Conservation (phyloP, 768 basidiomycete species). For the Trametes villosa region DNA sequence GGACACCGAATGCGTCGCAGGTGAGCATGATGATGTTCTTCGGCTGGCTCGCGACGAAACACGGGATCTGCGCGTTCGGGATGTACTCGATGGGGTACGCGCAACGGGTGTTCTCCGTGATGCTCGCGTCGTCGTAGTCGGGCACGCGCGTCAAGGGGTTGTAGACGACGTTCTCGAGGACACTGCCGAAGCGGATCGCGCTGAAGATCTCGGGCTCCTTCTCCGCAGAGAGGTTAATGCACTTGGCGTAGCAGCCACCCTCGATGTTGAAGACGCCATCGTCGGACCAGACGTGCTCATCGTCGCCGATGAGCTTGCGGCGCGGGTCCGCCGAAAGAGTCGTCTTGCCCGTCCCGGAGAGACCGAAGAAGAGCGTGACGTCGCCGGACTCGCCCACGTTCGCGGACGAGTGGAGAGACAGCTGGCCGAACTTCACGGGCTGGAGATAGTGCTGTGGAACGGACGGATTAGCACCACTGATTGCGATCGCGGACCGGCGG, state of each 20-base stretch:
- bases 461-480: constrained; percentile 7
- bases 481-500: constrained; percentile 3
- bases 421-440: constrained; percentile 97
- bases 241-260: constrained; percentile 99
- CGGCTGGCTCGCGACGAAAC: constrained; percentile 84
- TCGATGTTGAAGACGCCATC: constrained; percentile 99
- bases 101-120: constrained; percentile 99
- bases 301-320: constrained; percentile 95
- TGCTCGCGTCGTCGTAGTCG: constrained; percentile 95
- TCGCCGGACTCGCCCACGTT: constrained; percentile 92
- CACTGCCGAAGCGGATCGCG: constrained; percentile 93
- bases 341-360: constrained; percentile 98
- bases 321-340: constrained; percentile 96
- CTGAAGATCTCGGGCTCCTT: constrained; percentile 98
- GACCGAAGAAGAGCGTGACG: constrained; percentile 98
- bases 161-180: constrained; percentile 99
- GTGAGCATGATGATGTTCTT: constrained; percentile 96
- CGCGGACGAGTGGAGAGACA: constrained; percentile 97
- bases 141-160: constrained; percentile 79
- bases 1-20: constrained; percentile 97
- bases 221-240: constrained; percentile 93
- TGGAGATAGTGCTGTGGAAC: constrained; percentile 92
- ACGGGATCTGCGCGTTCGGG: constrained; percentile 93
- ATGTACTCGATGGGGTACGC: constrained; percentile 99
- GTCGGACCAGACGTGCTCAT: constrained; percentile 99